Base-by-base conservation (phyloP, 805 yeast genomes). In the Komagataella ulmi region DNA sequence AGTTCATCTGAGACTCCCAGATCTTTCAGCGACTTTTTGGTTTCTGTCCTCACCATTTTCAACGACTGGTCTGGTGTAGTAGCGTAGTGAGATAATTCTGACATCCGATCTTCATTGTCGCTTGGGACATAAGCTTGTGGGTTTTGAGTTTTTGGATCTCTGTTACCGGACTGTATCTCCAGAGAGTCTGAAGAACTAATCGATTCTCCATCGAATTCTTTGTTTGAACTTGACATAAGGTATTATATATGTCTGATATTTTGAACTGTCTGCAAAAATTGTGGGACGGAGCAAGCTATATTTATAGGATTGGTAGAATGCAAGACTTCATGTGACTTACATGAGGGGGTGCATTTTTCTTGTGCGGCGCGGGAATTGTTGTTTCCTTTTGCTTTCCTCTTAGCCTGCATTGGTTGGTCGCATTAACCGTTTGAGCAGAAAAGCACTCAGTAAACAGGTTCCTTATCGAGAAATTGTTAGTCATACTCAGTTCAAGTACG, bases 11-110 rank as follows among this genome's bases (percentile, higher is more conserved):
- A 70, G 14, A 85, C 59, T 53, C 93, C 93, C 64, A 74, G 68
- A 12, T 79, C 81, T 51, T 73, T 76, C 49, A 88, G 66, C 2
- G 95, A 79, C 61, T 80, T 79, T 10, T 75, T 80, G 1, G 95
- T 88, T 67, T 88, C 96, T 1, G 93, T 83, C 57, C 75, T 72
- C 1, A 72, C 69, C 52, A 78, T 61, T 52, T 65, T 67, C 46
- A 77, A 59, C 4, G 71, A 66, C 40, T 64, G 68, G 12, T 58
- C 54, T 48, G 67, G 58, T 17, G 71, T 66, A 23, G 64, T 54
- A 3, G 19, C 21, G 17, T 21, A 23, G 7, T 12, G 44, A 10
- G 76, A 70, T 2, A 74, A 48, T 52, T 67, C 73, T 3, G 77
- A 71, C 53, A 67, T 71, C 12, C 76, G 77, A 60, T 75, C 79